These are phyloP conservation scores for Strobilomyces dryophilus DNA, from an alignment of 768 basidiomycete species.

Conservation along the genomic window DNA sequence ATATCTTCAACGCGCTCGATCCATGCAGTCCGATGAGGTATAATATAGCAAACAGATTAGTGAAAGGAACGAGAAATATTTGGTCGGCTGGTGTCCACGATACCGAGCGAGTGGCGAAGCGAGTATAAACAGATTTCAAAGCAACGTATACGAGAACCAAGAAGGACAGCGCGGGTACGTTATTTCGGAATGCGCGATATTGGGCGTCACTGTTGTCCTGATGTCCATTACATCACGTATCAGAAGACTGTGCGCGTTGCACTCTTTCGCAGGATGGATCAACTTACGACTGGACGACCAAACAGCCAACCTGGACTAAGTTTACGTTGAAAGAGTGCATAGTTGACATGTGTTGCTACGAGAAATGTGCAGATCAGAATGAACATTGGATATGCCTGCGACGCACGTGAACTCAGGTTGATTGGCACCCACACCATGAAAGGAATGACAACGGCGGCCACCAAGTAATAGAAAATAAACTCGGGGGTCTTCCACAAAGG, in stretches of 20 bases:
- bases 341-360: slow-evolving; percentile 74
- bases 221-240: neutral
- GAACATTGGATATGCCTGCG: neutral
- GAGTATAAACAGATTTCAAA: slow-evolving; percentile 49
- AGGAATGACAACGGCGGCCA: slow-evolving; percentile 59
- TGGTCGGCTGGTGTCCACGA: slow-evolving; percentile 25
- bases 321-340: slow-evolving; percentile 48
- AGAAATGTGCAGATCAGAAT: slow-evolving; percentile 1
- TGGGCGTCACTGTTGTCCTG: slow-evolving; percentile 94
- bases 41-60: slow-evolving; percentile 54
- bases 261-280: neutral
- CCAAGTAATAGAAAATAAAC: slow-evolving; percentile 70
- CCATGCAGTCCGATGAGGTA: slow-evolving; percentile 81
- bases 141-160: slow-evolving; percentile 53
- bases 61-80: slow-evolving; percentile 50
- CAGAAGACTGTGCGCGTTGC: neutral
- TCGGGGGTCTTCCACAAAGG: slow-evolving; percentile 79
- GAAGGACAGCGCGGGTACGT: slow-evolving; percentile 57
- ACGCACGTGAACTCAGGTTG: slow-evolving; percentile 69
- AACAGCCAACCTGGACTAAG: slow-evolving; percentile 80
- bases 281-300: slow-evolving; percentile 70
- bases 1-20: slow-evolving; percentile 70
- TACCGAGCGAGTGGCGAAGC: slow-evolving; percentile 18
- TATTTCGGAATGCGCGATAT: slow-evolving; percentile 83
- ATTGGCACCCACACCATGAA: slow-evolving; percentile 76